Base-by-base conservation (phyloP, 1,284 basidiomycete genomes). In the Puccinia triticina region DNA sequence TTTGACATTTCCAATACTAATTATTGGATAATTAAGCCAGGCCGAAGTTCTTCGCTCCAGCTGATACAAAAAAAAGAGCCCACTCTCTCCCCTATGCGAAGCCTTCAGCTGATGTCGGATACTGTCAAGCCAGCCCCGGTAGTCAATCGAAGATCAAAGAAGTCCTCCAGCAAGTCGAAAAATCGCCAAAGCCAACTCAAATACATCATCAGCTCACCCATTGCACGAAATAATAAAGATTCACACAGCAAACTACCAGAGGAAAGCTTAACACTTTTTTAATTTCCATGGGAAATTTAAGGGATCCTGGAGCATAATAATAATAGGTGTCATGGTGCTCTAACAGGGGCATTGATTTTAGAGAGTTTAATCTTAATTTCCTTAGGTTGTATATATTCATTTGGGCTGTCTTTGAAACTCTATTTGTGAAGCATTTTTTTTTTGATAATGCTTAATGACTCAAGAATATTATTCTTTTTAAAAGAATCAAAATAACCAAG, bases 121-220 rank as follows among this genome's bases (percentile, higher is more conserved):
- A 55, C 0, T 53, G 32, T 26, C 71, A 73, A 55, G 32, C 46
- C 29, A 16, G 5, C 50, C 0, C 48, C 50, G n/a, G 23, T 11
- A 55, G 29, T 26, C 11, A 55, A 55, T 34, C 50, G 34, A 37
- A 73, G 34, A 26, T 23, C 71, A 1, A 73, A 55, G 23, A 73
- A 73, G 71, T 53, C 71, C 1, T 26, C 48, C 50, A 73, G 48
- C 34, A 73, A 73, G 34, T 32, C 71, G 5, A 73, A 73, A 40
- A 73, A 73, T 12, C 71, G 29, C 16, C 48, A 73, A 32, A 73
- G 71, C 29, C 71, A 73, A 12, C 50, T 73, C 0, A 73, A 73
- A 73, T 73, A 73, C 53, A 73, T 57, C 48, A 73, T 73, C 50
- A 73, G 71, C 26, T 55, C 50, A n/a, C 71, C 71, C 0, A 55